Conservation (phyloP, 805 yeast genomes). For the Suhomyces faveliae region DNA sequence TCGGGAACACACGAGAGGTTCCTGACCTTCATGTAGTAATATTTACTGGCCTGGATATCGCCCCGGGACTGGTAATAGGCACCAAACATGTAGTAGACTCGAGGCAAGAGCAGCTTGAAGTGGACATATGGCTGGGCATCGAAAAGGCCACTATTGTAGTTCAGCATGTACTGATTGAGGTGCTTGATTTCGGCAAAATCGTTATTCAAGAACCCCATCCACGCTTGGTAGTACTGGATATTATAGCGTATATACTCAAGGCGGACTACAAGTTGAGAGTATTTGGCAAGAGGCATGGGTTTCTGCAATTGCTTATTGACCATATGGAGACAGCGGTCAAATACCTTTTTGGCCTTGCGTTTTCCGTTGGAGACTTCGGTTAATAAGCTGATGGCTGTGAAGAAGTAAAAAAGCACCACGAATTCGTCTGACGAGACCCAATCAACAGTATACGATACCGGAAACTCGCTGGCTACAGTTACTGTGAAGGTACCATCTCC, state of each 20-base stretch:
- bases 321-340: slow-evolving; percentile 35
- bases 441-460: slow-evolving; percentile 22
- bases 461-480: not conserved
- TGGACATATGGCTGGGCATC: slow-evolving; percentile 28
- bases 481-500: slow-evolving; percentile 16
- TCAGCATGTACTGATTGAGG: slow-evolving; percentile 32
- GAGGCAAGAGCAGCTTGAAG: slow-evolving; percentile 33
- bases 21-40: slow-evolving; percentile 37
- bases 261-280: slow-evolving; percentile 24
- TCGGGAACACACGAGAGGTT: slow-evolving; percentile 12
- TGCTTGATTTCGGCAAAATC: slow-evolving; percentile 21
- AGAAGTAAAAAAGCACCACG: slow-evolving; percentile 38
- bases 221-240: slow-evolving; percentile 34
- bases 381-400: slow-evolving; percentile 42
- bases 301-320: slow-evolving; percentile 24
- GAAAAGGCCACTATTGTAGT: slow-evolving; percentile 35
- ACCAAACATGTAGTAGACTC: slow-evolving; percentile 40
- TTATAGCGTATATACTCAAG: slow-evolving; percentile 27
- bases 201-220: slow-evolving; percentile 34
- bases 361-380: slow-evolving; percentile 34
- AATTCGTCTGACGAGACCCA: slow-evolving; percentile 48
- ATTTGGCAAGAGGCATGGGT: slow-evolving; percentile 17
- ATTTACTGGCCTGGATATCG: slow-evolving; percentile 36
- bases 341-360: slow-evolving; percentile 34
- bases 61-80: slow-evolving; percentile 37